Base-by-base conservation (phyloP, 768 basidiomycete genomes). In the Tylopilus intermedius region DNA sequence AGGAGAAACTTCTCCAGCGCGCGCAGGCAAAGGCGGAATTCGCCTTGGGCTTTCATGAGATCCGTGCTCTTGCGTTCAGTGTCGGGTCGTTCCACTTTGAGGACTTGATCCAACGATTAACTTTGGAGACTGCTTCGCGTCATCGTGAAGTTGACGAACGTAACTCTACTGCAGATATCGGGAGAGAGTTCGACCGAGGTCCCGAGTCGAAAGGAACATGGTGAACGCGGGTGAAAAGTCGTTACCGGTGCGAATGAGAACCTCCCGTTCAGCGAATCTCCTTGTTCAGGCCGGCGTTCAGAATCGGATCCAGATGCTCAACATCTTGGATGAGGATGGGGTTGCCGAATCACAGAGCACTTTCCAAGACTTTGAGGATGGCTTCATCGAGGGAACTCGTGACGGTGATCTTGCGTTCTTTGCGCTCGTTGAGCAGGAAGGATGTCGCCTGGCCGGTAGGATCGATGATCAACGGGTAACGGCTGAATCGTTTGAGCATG, bases 181-280 rank as follows among this genome's bases (percentile, higher is more conserved):
- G 96, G 94, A 11, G 95, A 90, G 72, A 99, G 97, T 62, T 97
- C 94, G 56, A 96, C 88, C 0, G 95, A 95, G 94, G 68, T 99
- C 94, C 21, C 96, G 77, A 10, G 96, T 99, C 2, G 95, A 91
- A 41, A 99, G 78, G 82, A 99, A 99, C 92, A 99, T 94, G 5
- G 92, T 96, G 78, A 99, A 99, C n/a, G 96, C 86, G 6, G 96
- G 96, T 0, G 96, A 99, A 69, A 98, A 97, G 68, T 99, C 96
- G 65, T 80, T 97, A 4, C 96, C 95, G 21, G 98, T 76, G 35
- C 96, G 90, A 57, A 99, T 96, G 38, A 98, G 82, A 13, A 98
- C 96, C 96, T 40, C 96, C 96, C 2, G 96, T 96, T 26, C 94
- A 18, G 18, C 18, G 80, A 47, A 97, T 91, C 71, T 99, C 96